Evolutionary conservation across 1,284 basidiomycete genomes (phyloP).

Genomic region (Lentinula novae-zelandiae): DNA sequence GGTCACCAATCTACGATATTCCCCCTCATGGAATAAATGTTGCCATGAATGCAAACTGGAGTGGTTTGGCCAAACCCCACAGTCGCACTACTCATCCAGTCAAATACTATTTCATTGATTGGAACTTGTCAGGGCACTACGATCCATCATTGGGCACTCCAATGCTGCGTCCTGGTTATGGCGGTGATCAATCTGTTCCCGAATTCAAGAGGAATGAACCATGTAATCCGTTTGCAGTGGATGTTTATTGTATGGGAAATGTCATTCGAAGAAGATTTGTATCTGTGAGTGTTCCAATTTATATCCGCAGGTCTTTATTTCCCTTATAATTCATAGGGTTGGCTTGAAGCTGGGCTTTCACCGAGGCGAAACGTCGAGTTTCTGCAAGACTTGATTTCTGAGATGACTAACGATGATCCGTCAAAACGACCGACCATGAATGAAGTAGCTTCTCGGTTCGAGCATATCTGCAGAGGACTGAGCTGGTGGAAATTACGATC

Average conservation of each 20-base stretch:
- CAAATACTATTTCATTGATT: constrained; percentile 27
- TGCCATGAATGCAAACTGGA: constrained; percentile 16
- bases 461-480: constrained; percentile 14
- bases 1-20: constrained; percentile 21
- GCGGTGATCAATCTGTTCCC: constrained; percentile 12
- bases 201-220: constrained; percentile 10
- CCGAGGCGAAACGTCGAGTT: constrained; percentile 20
- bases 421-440: constrained; percentile 25
- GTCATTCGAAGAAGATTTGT: constrained; percentile 5
- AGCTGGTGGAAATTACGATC: constrained; percentile 13
- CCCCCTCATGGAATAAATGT: constrained; percentile 22
- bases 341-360: not conserved
- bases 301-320: not conserved
- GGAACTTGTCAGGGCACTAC: constrained; percentile 27
- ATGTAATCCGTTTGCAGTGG: constrained; percentile 12
- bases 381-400: constrained; percentile 21
- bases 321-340: not conserved
- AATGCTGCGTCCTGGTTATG: constrained; percentile 5
- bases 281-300: not conserved
- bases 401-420: constrained; percentile 27
- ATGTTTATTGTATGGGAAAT: constrained; percentile 13
- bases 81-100: constrained; percentile 23
- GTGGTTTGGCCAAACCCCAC: constrained; percentile 17
- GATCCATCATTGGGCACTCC: not conserved
- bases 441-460: constrained; percentile 23